Base-by-base conservation (phyloP, 352 stramenopile species). In the Pythium scleroteichum region DNA sequence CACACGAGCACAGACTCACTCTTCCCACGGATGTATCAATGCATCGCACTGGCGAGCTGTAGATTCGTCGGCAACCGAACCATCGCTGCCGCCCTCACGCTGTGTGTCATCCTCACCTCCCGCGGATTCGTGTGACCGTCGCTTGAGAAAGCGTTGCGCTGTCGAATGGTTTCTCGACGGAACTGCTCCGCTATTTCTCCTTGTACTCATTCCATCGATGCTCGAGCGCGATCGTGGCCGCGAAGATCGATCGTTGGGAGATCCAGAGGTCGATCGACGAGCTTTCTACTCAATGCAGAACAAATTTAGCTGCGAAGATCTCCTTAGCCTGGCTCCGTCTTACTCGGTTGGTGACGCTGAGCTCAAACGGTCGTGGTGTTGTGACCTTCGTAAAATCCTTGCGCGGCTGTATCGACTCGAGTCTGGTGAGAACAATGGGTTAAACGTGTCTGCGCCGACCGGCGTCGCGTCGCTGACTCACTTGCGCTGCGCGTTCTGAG, bases 381-480 rank as follows among this genome's bases (percentile, higher is more conserved):
- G 82, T 92, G 29, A 81, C 62, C 47, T 76, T 74, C 24, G 65
- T 72, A 41, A 81, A 92, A 35, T 92, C 79, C 53, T 92, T 92
- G 2, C 26, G 8, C 9, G 63, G 65, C 32, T 69, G 67, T 6
- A 51, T 53, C 14, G 58, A 52, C 32, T 54, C 2, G 16, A 69
- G 64, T 58, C 33, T 71, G 32, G 26, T 22, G 0, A 17, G 53
- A 8, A 2, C 13, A 4, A 14, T 13, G 38, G 27, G 1, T 3
- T 38, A 16, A 46, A 16, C 16, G 35, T 1, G 1, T 9, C 19
- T 22, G 16, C 44, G 9, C 23, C n/a, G 4, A 44, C 38, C 22
- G 20, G 45, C 32, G 17, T 53, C 24, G 12, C 24, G n/a, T 6
- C 38, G 20, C 6, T 54, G 32, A 57, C 68, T 12, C 24, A 87